These are phyloP conservation scores for Kurtzmaniella quercitrusa DNA, from an alignment of 1,139 yeast species.

Conservation along the genomic window DNA sequence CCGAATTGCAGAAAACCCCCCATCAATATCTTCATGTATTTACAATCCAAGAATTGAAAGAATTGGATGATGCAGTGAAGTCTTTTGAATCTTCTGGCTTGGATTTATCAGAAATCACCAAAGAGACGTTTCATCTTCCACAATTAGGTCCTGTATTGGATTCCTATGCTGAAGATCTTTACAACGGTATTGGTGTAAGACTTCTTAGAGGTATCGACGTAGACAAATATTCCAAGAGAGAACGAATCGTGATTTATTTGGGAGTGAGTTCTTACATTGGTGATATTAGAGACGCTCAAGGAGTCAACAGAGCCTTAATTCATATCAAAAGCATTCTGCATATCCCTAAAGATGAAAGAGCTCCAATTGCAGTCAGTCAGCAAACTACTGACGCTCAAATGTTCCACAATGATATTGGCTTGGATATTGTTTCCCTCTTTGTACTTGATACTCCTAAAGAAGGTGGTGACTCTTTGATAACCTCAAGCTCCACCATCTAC, in stretches of 20 bases:
- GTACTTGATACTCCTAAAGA: constrained; percentile 8
- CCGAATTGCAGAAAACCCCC: constrained; percentile 8
- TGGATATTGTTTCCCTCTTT: constrained; percentile 10
- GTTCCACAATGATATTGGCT: constrained; percentile 11
- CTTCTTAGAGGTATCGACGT: constrained; percentile 9
- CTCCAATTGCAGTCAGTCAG: constrained; percentile 11
- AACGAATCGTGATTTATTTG: constrained; percentile 8
- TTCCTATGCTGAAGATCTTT: constrained; percentile 8
- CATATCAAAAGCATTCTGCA: constrained; percentile 11
- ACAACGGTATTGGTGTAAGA: constrained; percentile 10
- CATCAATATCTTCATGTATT: constrained; percentile 7
- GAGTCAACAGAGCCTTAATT: constrained; percentile 10
- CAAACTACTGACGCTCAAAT: constrained; percentile 12
- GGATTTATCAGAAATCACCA: constrained; percentile 4
- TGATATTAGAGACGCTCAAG: constrained; percentile 11
- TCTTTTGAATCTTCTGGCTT: constrained; percentile 3
- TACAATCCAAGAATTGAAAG: constrained; percentile 6
- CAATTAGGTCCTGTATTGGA: constrained; percentile 8
- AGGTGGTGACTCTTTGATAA: constrained; percentile 11
- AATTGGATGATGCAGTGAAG: constrained; percentile 7
- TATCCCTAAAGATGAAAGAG: constrained; percentile 10
- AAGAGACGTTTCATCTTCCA: constrained; percentile 7
- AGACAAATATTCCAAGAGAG: constrained; percentile 8
- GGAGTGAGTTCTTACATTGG: constrained; percentile 11
- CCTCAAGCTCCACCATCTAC: constrained; percentile 9